phyloP scores from a whole-genome alignment of 345 rosid genomes.

The Raphanus sativus region DNA sequence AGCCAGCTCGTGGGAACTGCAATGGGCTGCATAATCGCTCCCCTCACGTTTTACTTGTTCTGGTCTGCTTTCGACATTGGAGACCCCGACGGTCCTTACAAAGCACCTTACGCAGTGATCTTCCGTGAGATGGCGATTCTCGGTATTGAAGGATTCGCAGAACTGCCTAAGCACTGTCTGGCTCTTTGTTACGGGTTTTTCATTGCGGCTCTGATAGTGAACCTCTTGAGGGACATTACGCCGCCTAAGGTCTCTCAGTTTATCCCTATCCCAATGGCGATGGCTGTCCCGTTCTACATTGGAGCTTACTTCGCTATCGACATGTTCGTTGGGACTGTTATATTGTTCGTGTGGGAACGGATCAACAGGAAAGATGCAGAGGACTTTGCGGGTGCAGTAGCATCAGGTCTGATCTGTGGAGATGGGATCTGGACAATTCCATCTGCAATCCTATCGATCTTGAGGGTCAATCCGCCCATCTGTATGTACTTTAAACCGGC shows the following conservation, averaged over 20 bases:
- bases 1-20: neutral
- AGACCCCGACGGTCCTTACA: neutral
- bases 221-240: neutral
- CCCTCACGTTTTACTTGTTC: neutral
- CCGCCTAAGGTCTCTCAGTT: neutral
- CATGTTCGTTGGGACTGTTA: neutral
- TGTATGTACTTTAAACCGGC: neutral
- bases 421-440: neutral
- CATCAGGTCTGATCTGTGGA: neutral
- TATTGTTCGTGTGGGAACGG: neutral
- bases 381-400: neutral
- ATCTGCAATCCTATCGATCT: neutral
- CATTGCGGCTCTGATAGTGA: neutral
- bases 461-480: neutral
- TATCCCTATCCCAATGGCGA: neutral
- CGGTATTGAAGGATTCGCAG: neutral
- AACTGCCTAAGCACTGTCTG: neutral
- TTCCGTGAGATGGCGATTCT: neutral
- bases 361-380: neutral
- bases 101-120: neutral
- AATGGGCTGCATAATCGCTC: neutral
- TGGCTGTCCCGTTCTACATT: neutral
- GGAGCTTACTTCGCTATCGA: neutral
- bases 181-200: neutral
- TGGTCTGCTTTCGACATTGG: neutral